Conservation (phyloP, 306 rosid species). For the Psophocarpus tetragonolobus region DNA sequence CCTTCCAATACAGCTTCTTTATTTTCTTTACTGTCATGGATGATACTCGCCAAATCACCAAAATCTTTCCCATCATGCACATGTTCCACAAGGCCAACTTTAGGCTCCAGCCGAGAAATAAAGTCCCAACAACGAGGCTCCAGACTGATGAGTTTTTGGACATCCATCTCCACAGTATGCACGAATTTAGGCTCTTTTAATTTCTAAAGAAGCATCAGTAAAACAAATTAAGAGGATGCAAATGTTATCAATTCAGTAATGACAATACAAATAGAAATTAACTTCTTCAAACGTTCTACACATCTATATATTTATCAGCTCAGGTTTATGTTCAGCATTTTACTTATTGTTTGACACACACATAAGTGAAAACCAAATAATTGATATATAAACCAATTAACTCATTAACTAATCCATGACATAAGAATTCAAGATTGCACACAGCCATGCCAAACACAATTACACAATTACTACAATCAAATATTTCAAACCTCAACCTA, state of each 20-base stretch:
- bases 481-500: background rate
- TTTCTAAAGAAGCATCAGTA: constrained; percentile 47
- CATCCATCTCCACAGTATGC: constrained; percentile 92
- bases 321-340: constrained; percentile 17
- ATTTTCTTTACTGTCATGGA: constrained; percentile 50
- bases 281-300: background rate
- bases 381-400: background rate
- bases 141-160: constrained; percentile 58
- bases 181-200: constrained; percentile 91
- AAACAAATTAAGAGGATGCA: constrained; percentile 31
- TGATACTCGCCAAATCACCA: constrained; percentile 61
- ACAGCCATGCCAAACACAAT: background rate
- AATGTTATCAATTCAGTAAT: background rate
- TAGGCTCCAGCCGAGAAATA: constrained; percentile 77
- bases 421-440: background rate
- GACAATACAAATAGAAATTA: constrained; percentile 15
- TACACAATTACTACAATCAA: background rate
- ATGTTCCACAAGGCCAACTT: constrained; percentile 79
- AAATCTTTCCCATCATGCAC: constrained; percentile 46
- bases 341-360: background rate
- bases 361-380: background rate
- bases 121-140: constrained; percentile 90
- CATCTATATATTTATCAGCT: background rate
- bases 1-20: constrained; percentile 23
- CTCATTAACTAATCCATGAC: background rate